Conservation (phyloP, 2,329 filamentous ascomycete species). For the Parafenestella ontariensis region DNA sequence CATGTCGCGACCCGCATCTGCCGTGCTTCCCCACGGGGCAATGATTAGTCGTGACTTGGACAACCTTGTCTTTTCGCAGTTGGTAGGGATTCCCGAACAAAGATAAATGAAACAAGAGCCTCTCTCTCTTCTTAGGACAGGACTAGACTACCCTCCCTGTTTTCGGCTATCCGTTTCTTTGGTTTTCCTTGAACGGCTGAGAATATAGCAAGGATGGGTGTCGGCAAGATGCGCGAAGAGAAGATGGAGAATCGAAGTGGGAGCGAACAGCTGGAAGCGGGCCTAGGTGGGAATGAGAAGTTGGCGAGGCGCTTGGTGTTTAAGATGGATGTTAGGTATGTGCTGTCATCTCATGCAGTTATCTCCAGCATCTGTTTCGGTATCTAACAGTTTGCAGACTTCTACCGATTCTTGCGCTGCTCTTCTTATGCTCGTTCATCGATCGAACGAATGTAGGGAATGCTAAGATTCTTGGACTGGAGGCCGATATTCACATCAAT, state of each 20-base stretch:
- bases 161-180: background rate
- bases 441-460: slow-evolving; percentile 79
- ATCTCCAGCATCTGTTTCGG: background rate
- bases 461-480: slow-evolving; percentile 69
- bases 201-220: slow-evolving; percentile 5
- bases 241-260: slow-evolving; percentile 27
- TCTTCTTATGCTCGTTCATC: slow-evolving; percentile 70
- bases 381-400: slow-evolving; percentile 53
- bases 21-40: slow-evolving; percentile 2
- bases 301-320: slow-evolving; percentile 52
- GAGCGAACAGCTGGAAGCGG: slow-evolving; percentile 25
- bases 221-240: slow-evolving; percentile 35
- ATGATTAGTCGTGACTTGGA: background rate
- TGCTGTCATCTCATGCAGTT: background rate
- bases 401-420: slow-evolving; percentile 66
- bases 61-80: background rate
- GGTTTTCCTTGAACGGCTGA: background rate
- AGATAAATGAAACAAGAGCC: background rate
- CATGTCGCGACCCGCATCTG: background rate
- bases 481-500: slow-evolving; percentile 61
- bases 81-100: background rate
- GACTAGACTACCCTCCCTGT: background rate
- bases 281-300: slow-evolving; percentile 12
- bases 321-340: slow-evolving; percentile 61
- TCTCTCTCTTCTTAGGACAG: background rate